Evolutionary conservation across 1,284 basidiomycete species (phyloP).

Genomic region (Cryptococcus sp.): DNA sequence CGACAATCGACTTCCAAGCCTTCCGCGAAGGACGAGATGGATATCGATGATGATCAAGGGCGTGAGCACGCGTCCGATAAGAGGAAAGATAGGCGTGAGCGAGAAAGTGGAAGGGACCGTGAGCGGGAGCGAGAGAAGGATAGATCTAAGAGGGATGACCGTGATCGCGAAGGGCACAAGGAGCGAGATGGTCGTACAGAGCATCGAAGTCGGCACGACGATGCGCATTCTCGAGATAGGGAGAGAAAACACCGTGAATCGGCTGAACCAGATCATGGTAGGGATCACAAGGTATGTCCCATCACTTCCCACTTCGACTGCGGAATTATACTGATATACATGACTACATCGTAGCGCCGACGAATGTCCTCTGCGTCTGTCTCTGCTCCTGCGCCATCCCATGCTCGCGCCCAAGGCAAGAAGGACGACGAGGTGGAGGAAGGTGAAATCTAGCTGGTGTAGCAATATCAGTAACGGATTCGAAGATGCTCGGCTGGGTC

Average conservation of each 20-base stretch:
- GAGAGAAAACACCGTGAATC: conserved; percentile 7
- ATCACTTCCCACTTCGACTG: too few relatives aligned
- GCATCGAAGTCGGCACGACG: conserved; percentile 7
- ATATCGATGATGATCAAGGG: conserved; percentile 31
- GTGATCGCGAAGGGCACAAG: conserved; percentile 19
- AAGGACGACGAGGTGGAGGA: conserved; percentile 36
- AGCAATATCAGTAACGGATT: too few relatives aligned
- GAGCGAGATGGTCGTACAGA: conserved; percentile 8
- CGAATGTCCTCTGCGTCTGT: conserved; percentile 15
- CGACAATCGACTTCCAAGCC: conserved; percentile 1
- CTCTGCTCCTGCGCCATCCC: too few relatives aligned
- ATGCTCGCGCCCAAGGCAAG: conserved; percentile 1
- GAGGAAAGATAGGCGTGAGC: conserved; percentile 17
- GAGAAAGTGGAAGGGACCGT: conserved; percentile 9
- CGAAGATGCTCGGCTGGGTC: too few relatives aligned
- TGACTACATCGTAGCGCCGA: conserved; percentile 13
- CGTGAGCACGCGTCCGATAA: conserved; percentile 21
- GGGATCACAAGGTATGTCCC: conserved; percentile 12
- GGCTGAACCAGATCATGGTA: conserved; percentile 6
- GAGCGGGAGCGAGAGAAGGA: conserved; percentile 26
- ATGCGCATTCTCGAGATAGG: conserved; percentile 16
- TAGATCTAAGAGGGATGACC: conserved; percentile 28
- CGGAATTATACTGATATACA: not conserved
- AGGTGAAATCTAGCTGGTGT: conserved; percentile 33
- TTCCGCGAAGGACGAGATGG: conserved; percentile 11